phyloP scores from a whole-genome alignment of 768 basidiomycete genomes.

The Russula griseocarnosa region DNA sequence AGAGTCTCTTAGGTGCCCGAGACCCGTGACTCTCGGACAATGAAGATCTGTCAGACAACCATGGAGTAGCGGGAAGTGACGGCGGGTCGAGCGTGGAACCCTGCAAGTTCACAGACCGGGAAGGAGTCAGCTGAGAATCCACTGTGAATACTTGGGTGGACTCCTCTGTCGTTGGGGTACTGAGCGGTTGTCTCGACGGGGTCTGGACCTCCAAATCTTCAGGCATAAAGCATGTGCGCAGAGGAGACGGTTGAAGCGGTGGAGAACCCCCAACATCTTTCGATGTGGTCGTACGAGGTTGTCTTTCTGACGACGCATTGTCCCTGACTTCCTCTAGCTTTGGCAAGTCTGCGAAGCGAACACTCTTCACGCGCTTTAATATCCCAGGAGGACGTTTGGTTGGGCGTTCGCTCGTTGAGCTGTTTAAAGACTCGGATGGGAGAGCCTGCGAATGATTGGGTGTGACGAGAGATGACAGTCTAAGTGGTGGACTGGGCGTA shows the following conservation, averaged over 20 bases:
- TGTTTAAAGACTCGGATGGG: background rate
- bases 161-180: background rate
- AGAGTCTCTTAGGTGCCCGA: conserved; percentile 19
- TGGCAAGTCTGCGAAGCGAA: conserved; percentile 27
- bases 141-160: background rate
- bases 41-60: background rate
- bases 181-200: background rate
- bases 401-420: background rate
- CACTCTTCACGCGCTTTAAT: conserved; percentile 28
- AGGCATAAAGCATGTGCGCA: conserved; percentile 17
- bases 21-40: conserved; percentile 7
- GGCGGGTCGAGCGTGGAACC: background rate
- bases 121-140: conserved; percentile 3
- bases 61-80: background rate
- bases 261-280: conserved; percentile 4
- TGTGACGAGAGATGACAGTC: background rate
- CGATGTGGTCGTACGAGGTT: conserved; percentile 1
- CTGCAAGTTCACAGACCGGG: background rate
- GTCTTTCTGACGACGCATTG: background rate
- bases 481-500: background rate
- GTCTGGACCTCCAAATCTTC: background rate
- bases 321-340: background rate
- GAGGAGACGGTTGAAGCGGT: conserved; percentile 22
- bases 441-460: conserved; percentile 1
- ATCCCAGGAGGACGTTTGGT: conserved; percentile 23